Evolutionary conservation across 768 basidiomycete species (phyloP).

Genomic region (Tricholoma matsutake): DNA sequence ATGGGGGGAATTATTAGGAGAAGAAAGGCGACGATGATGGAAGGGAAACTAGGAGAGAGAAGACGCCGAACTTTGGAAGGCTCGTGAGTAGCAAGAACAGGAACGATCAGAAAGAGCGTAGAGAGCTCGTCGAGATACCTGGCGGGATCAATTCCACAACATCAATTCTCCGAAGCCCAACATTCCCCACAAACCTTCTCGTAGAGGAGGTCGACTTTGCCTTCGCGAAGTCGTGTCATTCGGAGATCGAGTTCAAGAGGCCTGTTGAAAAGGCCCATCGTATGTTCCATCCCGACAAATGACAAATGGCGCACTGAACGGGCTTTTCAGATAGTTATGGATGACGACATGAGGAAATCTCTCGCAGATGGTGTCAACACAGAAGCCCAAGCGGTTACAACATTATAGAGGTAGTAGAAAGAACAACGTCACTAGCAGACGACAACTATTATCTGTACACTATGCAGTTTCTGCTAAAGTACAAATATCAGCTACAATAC

Average conservation of each 20-base stretch:
- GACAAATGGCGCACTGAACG: constrained; percentile 55
- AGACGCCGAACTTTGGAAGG: not conserved
- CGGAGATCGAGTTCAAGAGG: constrained; percentile 39
- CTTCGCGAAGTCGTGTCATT: constrained; percentile 35
- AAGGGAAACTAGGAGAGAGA: not conserved
- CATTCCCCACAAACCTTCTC: constrained; percentile 10
- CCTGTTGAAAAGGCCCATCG: constrained; percentile 53
- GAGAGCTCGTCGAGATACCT: not conserved
- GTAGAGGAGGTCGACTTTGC: constrained; percentile 31
- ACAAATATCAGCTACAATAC: not conserved
- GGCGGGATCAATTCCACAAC: constrained; percentile 14
- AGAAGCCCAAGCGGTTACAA: constrained; percentile 57
- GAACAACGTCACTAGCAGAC: not conserved
- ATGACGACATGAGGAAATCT: constrained; percentile 37
- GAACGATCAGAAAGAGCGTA: not conserved
- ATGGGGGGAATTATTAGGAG: not conserved
- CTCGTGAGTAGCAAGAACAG: not conserved
- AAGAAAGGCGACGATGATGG: not conserved
- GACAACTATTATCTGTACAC: not conserved
- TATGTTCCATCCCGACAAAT: constrained; percentile 54
- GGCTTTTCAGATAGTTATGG: constrained; percentile 41
- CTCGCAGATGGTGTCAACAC: constrained; percentile 51
- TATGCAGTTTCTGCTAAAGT: not conserved
- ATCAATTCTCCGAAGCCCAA: constrained; percentile 19
- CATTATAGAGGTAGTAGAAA: constrained; percentile 14